Percentiles rank a stretch among this genome's conserved stretches.
Conservation (phyloP, 1,139 yeast species). For the Blastobotrys malaysiensis region DNA sequence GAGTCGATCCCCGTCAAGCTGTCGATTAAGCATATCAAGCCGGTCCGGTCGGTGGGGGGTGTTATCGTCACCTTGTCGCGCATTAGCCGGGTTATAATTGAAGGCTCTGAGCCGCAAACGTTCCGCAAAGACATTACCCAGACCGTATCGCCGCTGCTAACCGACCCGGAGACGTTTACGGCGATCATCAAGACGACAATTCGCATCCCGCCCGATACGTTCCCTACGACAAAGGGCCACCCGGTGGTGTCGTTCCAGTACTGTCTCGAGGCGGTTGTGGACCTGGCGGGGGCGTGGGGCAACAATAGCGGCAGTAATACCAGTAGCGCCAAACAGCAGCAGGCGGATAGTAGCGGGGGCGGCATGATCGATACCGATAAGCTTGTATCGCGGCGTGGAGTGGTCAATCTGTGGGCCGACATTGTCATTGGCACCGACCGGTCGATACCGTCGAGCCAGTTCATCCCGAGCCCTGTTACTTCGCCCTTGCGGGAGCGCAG, state of each 20-base stretch:
- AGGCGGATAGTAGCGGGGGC: constrained; percentile 1
- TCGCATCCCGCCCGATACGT: constrained; percentile 76
- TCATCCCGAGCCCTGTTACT: not conserved
- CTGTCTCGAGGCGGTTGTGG: constrained; percentile 74
- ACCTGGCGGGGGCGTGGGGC: constrained; percentile 50
- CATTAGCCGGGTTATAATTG: constrained; percentile 71
- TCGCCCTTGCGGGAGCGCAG: not conserved
- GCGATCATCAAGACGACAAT: constrained; percentile 59
- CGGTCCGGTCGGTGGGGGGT: constrained; percentile 68
- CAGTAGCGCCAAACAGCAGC: too few species aligned
- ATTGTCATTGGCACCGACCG: constrained; percentile 74
- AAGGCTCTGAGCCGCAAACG: constrained; percentile 48
- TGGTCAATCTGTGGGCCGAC: constrained; percentile 72
- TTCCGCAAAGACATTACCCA: constrained; percentile 83
- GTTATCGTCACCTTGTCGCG: constrained; percentile 75
- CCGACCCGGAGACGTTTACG: constrained; percentile 59
- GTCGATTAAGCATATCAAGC: constrained; percentile 61
- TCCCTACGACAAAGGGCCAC: constrained; percentile 75
- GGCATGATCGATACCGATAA: constrained; percentile 62
- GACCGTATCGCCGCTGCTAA: constrained; percentile 67
- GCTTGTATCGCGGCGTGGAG: constrained; percentile 66
- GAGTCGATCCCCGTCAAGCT: constrained; percentile 71
- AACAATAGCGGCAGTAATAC: too few species aligned
- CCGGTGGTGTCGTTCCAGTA: constrained; percentile 77
- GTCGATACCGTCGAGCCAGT: constrained; percentile 6